phyloP scores from a whole-genome alignment of 345 rosid species.

The Cardamine occulta region DNA sequence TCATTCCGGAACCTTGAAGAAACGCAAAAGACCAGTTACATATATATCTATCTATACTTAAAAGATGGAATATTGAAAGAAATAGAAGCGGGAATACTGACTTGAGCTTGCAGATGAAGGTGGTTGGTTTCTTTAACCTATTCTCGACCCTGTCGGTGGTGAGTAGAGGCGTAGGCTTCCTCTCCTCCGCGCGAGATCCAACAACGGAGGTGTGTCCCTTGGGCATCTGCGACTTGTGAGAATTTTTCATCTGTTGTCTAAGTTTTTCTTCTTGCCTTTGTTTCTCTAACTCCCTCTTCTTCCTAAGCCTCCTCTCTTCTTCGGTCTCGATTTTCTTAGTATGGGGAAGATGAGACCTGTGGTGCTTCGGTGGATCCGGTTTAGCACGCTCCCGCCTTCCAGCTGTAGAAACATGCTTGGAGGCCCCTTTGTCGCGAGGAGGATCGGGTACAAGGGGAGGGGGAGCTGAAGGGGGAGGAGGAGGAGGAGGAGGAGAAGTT shows the following conservation, averaged over 20 bases:
- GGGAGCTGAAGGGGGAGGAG: constrained; percentile 84
- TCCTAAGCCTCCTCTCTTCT: constrained; percentile 88
- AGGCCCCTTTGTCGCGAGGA: constrained; percentile 46
- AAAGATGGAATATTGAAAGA: background rate
- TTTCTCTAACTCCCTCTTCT: constrained; percentile 91
- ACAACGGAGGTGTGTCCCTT: constrained; percentile 76
- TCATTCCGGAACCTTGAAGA: constrained; percentile 85
- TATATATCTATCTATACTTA: background rate
- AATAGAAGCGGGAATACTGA: constrained; percentile 49
- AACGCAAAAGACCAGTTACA: background rate
- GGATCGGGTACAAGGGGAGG: constrained; percentile 68
- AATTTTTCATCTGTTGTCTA: constrained; percentile 53
- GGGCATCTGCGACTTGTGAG: constrained; percentile 59
- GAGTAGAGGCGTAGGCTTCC: constrained; percentile 70
- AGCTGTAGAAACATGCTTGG: constrained; percentile 41
- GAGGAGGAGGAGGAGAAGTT: constrained; percentile 69
- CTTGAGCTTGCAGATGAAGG: constrained; percentile 98
- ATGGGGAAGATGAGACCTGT: constrained; percentile 51
- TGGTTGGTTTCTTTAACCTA: constrained; percentile 97
- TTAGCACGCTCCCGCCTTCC: constrained; percentile 61
- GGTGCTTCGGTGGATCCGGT: constrained; percentile 49
- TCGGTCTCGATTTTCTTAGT: constrained; percentile 79
- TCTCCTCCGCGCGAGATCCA: constrained; percentile 82
- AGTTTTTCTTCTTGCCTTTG: constrained; percentile 62
- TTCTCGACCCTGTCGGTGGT: constrained; percentile 82